Base-by-base conservation (phyloP, 371 early-diverging fungal genomes). In the Conidiobolus incongruus region DNA sequence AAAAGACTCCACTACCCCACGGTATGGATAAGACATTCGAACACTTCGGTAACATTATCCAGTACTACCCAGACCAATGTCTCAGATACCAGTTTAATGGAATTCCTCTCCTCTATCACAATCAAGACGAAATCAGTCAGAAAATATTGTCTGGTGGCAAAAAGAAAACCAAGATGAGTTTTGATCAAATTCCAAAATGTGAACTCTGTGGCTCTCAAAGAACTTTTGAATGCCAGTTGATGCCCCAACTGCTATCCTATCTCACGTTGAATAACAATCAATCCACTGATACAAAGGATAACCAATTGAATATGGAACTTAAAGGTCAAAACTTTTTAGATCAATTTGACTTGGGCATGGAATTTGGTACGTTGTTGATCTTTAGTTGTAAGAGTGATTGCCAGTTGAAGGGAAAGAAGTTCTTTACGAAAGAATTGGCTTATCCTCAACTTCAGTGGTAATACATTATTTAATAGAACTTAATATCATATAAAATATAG, bases 151-250 rank as follows among this genome's bases (percentile, higher is more conserved):
- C 52, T 33, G 11, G 30, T 40, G 47, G 34, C 58, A 59, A 24
- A 55, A 56, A 15, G 55, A 50, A 38, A 47, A 40, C 22, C 48
- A 44, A 1, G 45, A 43, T 2, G 57, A 56, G 22, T 48, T 54
- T 38, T 46, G 53, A 46, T 47, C 41, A 47, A 24, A 58, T 61
- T 45, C 73, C 66, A 4, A 42, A 29, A 5, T 92, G 93, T 52
- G 52, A 51, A 6, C 54, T 54, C n/a, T 93, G 94, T 48, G 59
- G 63, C 2, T 67, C 65, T 2, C 63, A 60, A n/a, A 68, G 90
- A n/a, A 66, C 69, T 6, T 93, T 85, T 55, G 93, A 92, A 57
- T 72, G 75, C 43, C 92, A 92, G 51, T 50, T 93, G 43, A 91
- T 93, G 91, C 93, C 94, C 1, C 75, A 73, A 42, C 49, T 81